phyloP scores from a whole-genome alignment of 768 basidiomycete species.

The Boletellus ananiceps region DNA sequence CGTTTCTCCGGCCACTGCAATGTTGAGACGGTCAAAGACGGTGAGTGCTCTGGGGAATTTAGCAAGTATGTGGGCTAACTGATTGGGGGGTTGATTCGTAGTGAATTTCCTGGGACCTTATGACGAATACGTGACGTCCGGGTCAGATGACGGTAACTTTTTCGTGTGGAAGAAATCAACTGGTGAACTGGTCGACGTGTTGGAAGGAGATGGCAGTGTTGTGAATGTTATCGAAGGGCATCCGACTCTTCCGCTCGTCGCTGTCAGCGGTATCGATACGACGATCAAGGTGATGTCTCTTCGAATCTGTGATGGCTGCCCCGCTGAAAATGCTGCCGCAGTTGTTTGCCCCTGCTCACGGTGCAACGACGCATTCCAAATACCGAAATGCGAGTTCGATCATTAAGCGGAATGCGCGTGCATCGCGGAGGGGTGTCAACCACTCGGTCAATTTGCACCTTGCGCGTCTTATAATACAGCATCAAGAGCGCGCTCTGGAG shows the following conservation, averaged over 20 bases:
- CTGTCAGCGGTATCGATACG: constrained; percentile 81
- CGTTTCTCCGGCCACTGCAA: constrained; percentile 72
- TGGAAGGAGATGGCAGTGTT: constrained; percentile 76
- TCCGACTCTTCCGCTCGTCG: constrained; percentile 71
- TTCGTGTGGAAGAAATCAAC: constrained; percentile 81
- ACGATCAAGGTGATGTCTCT: constrained; percentile 64
- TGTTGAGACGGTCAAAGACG: constrained; percentile 82
- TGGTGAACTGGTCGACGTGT: constrained; percentile 63
- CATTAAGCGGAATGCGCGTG: constrained; percentile 48
- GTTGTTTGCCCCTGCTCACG: constrained; percentile 61
- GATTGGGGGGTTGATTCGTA: constrained; percentile 24
- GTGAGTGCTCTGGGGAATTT: constrained; percentile 37
- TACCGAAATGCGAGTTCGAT: constrained; percentile 50
- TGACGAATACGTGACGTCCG: constrained; percentile 76
- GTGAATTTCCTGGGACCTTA: constrained; percentile 81
- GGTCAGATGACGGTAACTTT: constrained; percentile 84
- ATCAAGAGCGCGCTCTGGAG: constrained; percentile 25
- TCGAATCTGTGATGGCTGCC: not conserved
- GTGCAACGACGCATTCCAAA: constrained; percentile 50
- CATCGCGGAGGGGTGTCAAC: constrained; percentile 22
- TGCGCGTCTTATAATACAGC: constrained; percentile 30
- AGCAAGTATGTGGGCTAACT: not conserved
- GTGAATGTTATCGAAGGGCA: constrained; percentile 89
- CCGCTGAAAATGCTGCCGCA: constrained; percentile 23
- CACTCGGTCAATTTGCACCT: constrained; percentile 22